Evolutionary conservation across 805 yeast genomes (phyloP).

Genomic region (Suhomyces vadensis): DNA sequence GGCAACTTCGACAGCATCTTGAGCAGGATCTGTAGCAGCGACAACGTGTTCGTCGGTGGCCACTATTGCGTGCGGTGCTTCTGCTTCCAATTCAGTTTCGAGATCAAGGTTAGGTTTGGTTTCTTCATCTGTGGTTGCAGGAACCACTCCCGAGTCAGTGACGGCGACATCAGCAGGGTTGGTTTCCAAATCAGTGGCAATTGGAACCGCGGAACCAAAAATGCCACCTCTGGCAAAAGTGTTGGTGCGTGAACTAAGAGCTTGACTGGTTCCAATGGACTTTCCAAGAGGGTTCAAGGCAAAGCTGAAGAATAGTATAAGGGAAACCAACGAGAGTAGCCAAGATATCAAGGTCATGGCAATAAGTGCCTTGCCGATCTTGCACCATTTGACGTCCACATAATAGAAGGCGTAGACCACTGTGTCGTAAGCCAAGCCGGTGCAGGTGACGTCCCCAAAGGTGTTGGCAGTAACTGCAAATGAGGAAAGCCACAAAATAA

Average conservation of each 20-base stretch:
- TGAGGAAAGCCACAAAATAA: conserved; percentile 24
- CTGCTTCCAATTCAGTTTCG: too few species aligned
- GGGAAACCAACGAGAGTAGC: conserved; percentile 20
- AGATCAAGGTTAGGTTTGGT: not conserved
- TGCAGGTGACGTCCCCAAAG: conserved; percentile 16
- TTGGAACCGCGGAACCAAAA: not conserved
- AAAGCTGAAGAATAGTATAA: conserved; percentile 16
- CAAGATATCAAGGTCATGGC: conserved; percentile 23
- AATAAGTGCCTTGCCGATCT: conserved; percentile 22
- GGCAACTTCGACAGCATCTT: not conserved
- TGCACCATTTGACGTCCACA: conserved; percentile 14
- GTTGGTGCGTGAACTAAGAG: not conserved
- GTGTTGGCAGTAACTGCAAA: conserved; percentile 23
- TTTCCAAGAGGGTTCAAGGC: conserved; percentile 18
- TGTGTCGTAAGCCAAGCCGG: conserved; percentile 1
- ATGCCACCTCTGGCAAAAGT: conserved; percentile 6
- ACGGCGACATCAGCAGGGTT: not conserved
- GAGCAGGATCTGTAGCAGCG: not conserved
- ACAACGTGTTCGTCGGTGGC: too few species aligned
- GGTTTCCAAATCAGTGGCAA: not conserved
- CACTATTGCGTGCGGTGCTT: too few species aligned
- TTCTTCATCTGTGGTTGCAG: not conserved
- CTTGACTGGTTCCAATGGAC: not conserved
- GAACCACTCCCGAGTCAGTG: not conserved
- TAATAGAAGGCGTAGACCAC: conserved; percentile 4